Evolutionary conservation across 2,329 filamentous ascomycete species (phyloP).

Genomic region (Ascochyta koolunga): DNA sequence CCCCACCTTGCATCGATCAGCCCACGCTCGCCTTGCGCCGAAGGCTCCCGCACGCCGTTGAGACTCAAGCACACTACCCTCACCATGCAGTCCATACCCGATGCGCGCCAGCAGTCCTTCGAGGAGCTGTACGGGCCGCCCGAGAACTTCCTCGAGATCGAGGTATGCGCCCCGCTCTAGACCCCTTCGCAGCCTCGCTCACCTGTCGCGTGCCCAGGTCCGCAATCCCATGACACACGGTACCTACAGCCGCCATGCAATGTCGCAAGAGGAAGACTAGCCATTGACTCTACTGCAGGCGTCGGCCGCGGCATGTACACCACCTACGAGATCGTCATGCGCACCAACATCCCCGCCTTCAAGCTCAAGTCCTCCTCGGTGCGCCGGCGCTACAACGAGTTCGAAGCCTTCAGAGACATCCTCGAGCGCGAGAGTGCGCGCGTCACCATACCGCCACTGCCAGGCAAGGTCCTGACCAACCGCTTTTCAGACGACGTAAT

Average conservation of each 20-base stretch:
- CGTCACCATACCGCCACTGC: conserved; percentile 93
- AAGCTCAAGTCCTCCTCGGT: conserved; percentile 86
- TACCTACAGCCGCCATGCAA: conserved; percentile 8
- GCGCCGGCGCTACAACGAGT: conserved; percentile 93
- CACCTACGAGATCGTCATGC: conserved; percentile 96
- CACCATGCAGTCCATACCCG: conserved; percentile 67
- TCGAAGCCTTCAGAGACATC: conserved; percentile 98
- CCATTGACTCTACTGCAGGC: conserved; percentile 62
- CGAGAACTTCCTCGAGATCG: conserved; percentile 98
- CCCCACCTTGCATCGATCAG: conserved; percentile 10
- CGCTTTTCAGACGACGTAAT: conserved; percentile 98
- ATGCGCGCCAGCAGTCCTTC: conserved; percentile 87
- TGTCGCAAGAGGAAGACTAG: background rate
- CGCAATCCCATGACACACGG: conserved; percentile 69
- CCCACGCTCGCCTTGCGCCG: conserved; percentile 15
- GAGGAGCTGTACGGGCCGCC: conserved; percentile 99
- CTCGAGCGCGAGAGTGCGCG: conserved; percentile 92
- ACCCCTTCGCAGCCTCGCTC: conserved; percentile 23
- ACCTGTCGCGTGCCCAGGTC: conserved; percentile 64
- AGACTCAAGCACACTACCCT: conserved; percentile 1
- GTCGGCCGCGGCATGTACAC: conserved; percentile 97
- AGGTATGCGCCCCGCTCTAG: conserved; percentile 61
- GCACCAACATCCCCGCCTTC: conserved; percentile 98
- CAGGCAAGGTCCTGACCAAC: conserved; percentile 97
- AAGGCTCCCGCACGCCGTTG: conserved; percentile 1